Evolutionary conservation across 148 eudicot genomes (phyloP).

Genomic region (Persicaria tinctoria): DNA sequence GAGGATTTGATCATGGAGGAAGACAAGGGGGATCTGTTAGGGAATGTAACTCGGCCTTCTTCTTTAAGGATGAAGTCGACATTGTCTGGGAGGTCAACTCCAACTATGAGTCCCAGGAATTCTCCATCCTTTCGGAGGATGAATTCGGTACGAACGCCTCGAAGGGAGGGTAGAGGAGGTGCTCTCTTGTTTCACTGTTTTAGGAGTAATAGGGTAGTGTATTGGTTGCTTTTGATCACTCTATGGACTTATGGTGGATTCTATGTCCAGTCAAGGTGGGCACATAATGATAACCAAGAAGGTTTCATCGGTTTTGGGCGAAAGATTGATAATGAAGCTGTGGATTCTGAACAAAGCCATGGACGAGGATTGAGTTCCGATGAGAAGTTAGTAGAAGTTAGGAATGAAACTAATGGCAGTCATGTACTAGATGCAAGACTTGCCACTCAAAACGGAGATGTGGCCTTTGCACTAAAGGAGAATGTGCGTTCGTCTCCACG

Average conservation of each 20-base stretch:
- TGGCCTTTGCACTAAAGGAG: constrained; percentile 24
- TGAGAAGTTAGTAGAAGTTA: constrained; percentile 23
- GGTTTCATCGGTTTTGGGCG: constrained; percentile 54
- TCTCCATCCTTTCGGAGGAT: constrained; percentile 77
- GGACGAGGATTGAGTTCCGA: constrained; percentile 34
- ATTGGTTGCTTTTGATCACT: constrained; percentile 94
- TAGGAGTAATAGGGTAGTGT: constrained; percentile 63
- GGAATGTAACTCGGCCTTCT: constrained; percentile 40
- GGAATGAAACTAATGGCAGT: constrained; percentile 15
- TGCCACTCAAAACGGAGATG: constrained; percentile 19
- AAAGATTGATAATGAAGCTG: constrained; percentile 24
- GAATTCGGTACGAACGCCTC: constrained; percentile 60
- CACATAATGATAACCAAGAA: constrained; percentile 72
- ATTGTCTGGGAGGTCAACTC: constrained; percentile 78
- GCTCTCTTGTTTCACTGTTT: constrained; percentile 44
- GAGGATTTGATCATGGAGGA: constrained; percentile 31
- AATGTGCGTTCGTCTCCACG: constrained; percentile 24
- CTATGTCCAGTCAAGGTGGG: constrained; percentile 94
- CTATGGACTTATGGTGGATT: constrained; percentile 96
- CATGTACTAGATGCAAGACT: constrained; percentile 19
- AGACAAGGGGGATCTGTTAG: constrained; percentile 40
- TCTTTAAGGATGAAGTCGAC: constrained; percentile 54
- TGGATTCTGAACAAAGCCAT: constrained; percentile 20
- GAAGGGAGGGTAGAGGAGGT: constrained; percentile 48
- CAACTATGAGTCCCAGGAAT: constrained; percentile 73